Percentiles rank a stretch among this genome's conserved stretches.
phyloP scores from a whole-genome alignment of 2,329 filamentous ascomycete genomes.

The Chalara sp. region DNA sequence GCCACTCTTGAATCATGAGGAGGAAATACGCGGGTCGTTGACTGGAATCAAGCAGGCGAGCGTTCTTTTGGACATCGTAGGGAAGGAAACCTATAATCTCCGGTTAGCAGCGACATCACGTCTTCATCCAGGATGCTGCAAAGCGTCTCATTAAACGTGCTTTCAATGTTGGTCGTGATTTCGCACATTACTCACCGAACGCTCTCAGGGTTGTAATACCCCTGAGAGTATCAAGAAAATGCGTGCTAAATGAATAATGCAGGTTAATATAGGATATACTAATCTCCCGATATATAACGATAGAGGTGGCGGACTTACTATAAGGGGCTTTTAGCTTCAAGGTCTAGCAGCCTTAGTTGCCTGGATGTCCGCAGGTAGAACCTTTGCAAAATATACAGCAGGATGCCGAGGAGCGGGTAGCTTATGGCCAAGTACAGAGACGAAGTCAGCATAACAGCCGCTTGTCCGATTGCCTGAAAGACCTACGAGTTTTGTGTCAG shows the following conservation, averaged over 20 bases:
- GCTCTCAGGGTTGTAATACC: constrained; percentile 38
- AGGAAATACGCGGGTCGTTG: constrained; percentile 52
- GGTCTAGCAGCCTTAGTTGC: constrained; percentile 39
- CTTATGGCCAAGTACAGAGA: constrained; percentile 5
- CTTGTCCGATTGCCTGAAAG: neutral
- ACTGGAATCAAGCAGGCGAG: constrained; percentile 43
- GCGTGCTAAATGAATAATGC: constrained; percentile 19
- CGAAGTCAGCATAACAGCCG: constrained; percentile 5
- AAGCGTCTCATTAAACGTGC: neutral
- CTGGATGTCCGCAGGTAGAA: constrained; percentile 40
- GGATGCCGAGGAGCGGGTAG: constrained; percentile 5
- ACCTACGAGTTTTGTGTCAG: neutral
- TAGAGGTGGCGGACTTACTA: constrained; percentile 23
- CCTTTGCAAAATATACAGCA: constrained; percentile 27
- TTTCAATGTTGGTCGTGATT: constrained; percentile 4
- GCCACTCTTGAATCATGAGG: constrained; percentile 50
- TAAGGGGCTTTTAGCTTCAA: constrained; percentile 36
- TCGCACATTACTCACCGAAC: constrained; percentile 40
- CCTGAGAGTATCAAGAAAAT: constrained; percentile 38
- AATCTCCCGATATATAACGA: neutral
- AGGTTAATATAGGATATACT: too few species aligned
- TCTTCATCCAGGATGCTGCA: neutral
- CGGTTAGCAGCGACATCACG: neutral
- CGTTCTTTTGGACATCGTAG: neutral
- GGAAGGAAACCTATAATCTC: neutral